Evolutionary conservation across 2,329 filamentous ascomycete species (phyloP), one percentile per base, ranked within the genome.

Genomic region (Fusarium chlamydosporum): DNA sequence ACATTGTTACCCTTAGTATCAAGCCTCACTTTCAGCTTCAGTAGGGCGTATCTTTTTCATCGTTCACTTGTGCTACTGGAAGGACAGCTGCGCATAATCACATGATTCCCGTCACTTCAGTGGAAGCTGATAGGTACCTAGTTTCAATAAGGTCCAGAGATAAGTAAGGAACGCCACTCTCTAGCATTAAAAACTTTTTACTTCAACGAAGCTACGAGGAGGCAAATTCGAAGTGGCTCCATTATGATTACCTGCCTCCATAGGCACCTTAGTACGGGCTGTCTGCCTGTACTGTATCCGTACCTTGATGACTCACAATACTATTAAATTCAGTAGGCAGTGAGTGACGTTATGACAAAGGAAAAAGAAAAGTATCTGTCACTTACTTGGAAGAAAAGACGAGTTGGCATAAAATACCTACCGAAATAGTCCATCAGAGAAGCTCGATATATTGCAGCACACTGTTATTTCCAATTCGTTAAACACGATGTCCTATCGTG

Each of bases 401-500:
- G 38, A 41, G 38, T 41, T 41, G 18, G 18, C 20, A 41, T 6
- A 29, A 13, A 43, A 26, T 43, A 7, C 11, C 15, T 33, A 35
- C 41, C 15, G 2, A 43, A 29, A 29, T 9, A 29, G 6, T 29
- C 9, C 11, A 20, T 26, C 20, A 33, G 18, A 41, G 6, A 23
- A 27, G 47, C 47, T 26, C 45, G 11, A 51, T 48, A 26, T 26
- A 33, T 62, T 13, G 43, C 15, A 48, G 33, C 20, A 23, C 23
- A 23, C 23, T 23, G 23, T 23, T 53, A 37, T 33, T 54, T 29
- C 46, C 42, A 63, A 48, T 58, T 45, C 40, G 55, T 56, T 27
- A 26, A 67, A 63, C 62, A 69, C 66, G 66, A 69, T 63, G 66
- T 50, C 27, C 51, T 42, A n/a, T 58, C 26, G 40, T 66, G 55